phyloP scores from a whole-genome alignment of 2,329 filamentous ascomycete genomes.

The Ilyonectria mors-panacis region DNA sequence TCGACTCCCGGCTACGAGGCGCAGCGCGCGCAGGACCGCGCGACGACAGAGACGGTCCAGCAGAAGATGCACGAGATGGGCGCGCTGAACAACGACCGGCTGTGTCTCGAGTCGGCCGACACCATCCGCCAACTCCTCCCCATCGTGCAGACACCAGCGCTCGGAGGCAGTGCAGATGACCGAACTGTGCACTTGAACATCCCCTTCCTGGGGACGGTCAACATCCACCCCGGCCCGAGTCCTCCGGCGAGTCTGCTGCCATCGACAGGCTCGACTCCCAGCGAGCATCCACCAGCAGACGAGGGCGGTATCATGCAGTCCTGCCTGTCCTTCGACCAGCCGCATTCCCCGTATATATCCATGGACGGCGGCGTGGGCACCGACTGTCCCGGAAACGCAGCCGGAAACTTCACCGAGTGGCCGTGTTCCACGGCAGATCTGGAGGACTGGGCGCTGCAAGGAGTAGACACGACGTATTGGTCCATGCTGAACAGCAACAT shows the following conservation, averaged over 20 bases:
- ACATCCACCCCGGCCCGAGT: conserved; percentile 52
- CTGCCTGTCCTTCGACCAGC: conserved; percentile 20
- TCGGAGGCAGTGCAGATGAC: conserved; percentile 30
- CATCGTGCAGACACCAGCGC: conserved; percentile 53
- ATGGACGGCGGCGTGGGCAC: conserved; percentile 23
- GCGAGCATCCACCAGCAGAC: conserved; percentile 16
- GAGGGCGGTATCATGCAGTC: conserved; percentile 22
- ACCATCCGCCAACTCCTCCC: conserved; percentile 61
- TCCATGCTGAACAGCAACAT: conserved; percentile 50
- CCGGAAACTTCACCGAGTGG: conserved; percentile 37
- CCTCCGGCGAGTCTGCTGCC: conserved; percentile 33
- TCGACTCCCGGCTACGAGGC: conserved; percentile 46
- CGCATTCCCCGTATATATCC: conserved; percentile 4
- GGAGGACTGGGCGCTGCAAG: conserved; percentile 59
- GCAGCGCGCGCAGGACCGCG: conserved; percentile 51
- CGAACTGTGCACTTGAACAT: conserved; percentile 57
- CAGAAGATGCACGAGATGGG: conserved; percentile 58
- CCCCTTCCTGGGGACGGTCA: conserved; percentile 64
- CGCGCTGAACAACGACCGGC: conserved; percentile 56
- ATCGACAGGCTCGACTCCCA: conserved; percentile 34
- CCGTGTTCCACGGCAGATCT: conserved; percentile 50
- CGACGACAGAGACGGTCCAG: conserved; percentile 54
- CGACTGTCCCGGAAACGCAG: conserved; percentile 20
- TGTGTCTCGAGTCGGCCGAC: conserved; percentile 59
- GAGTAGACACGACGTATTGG: conserved; percentile 57